Evolutionary conservation across 2,329 filamentous ascomycete species (phyloP).

Genomic region (Proliferodiscus dingleyae): DNA sequence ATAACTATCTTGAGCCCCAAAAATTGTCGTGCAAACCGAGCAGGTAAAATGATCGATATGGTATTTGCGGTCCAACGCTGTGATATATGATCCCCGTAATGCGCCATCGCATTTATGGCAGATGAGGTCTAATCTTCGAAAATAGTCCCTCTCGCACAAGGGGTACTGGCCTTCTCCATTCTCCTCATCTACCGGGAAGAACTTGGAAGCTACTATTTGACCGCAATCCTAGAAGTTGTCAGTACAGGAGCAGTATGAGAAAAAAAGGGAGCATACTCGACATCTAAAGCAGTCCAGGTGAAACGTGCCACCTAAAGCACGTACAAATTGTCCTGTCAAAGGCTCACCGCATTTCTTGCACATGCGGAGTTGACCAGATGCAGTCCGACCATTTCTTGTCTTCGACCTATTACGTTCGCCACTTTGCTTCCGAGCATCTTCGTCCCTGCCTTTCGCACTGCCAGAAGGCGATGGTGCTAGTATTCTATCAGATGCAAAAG

Average conservation of each 20-base stretch:
- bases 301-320: slow-evolving; percentile 87
- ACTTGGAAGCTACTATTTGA: slow-evolving; percentile 96
- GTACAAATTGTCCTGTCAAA: slow-evolving; percentile 91
- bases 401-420: slow-evolving; percentile 54
- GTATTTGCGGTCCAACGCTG: slow-evolving; percentile 94
- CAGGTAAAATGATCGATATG: slow-evolving; percentile 99
- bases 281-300: slow-evolving; percentile 98
- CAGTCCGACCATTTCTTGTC: slow-evolving; percentile 48
- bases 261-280: slow-evolving; percentile 52
- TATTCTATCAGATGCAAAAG: slow-evolving; percentile 25
- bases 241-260: slow-evolving; percentile 12
- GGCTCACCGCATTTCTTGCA: slow-evolving; percentile 87
- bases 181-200: slow-evolving; percentile 94
- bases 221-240: slow-evolving; percentile 71
- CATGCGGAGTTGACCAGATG: slow-evolving; percentile 56
- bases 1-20: slow-evolving; percentile 96
- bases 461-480: slow-evolving; percentile 18
- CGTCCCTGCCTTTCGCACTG: slow-evolving; percentile 23
- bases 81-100: slow-evolving; percentile 94
- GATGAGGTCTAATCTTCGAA: slow-evolving; percentile 81
- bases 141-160: slow-evolving; percentile 97
- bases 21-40: slow-evolving; percentile 94
- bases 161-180: slow-evolving; percentile 84
- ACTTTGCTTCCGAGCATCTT: slow-evolving; percentile 33
- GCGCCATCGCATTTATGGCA: slow-evolving; percentile 91